phyloP scores from a whole-genome alignment of 768 basidiomycete genomes.

The Mycena polygramma region DNA sequence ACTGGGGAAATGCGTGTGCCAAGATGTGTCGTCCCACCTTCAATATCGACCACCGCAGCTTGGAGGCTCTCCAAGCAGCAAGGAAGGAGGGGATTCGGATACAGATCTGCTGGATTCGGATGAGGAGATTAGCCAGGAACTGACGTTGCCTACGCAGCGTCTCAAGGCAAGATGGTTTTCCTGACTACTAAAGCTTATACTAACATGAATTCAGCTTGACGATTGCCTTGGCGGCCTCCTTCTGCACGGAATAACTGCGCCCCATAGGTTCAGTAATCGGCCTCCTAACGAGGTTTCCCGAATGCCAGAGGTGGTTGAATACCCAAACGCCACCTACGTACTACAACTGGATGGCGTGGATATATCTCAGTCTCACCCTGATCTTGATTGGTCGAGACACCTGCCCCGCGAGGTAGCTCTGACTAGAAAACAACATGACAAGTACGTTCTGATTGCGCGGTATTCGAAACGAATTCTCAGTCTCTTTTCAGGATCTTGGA shows the following conservation, averaged over 20 bases:
- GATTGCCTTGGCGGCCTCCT: constrained; percentile 23
- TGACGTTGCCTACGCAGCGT: constrained; percentile 25
- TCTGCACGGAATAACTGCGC: constrained; percentile 19
- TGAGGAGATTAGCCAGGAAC: constrained; percentile 33
- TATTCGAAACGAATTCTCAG: not conserved
- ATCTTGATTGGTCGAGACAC: constrained; percentile 36
- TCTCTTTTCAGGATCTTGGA: constrained; percentile 47
- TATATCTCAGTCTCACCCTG: constrained; percentile 11
- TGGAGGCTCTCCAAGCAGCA: not conserved
- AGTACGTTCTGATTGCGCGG: constrained; percentile 15
- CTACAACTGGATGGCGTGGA: constrained; percentile 29
- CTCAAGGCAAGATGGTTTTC: constrained; percentile 26
- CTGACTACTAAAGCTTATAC: too few relatives aligned
- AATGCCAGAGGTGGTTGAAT: not conserved
- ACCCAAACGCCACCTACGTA: constrained; percentile 25
- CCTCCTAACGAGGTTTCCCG: constrained; percentile 1
- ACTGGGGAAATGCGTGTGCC: constrained; percentile 30
- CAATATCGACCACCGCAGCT: constrained; percentile 25
- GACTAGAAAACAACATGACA: constrained; percentile 38
- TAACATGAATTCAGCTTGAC: constrained; percentile 29
- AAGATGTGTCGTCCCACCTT: constrained; percentile 26
- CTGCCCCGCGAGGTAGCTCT: constrained; percentile 22
- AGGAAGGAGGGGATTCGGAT: constrained; percentile 21
- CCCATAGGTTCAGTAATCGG: constrained; percentile 9
- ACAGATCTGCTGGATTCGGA: constrained; percentile 24